Conservation (phyloP, 176 grass and related monocot genomes). For the Thinopyrum elongatum region DNA sequence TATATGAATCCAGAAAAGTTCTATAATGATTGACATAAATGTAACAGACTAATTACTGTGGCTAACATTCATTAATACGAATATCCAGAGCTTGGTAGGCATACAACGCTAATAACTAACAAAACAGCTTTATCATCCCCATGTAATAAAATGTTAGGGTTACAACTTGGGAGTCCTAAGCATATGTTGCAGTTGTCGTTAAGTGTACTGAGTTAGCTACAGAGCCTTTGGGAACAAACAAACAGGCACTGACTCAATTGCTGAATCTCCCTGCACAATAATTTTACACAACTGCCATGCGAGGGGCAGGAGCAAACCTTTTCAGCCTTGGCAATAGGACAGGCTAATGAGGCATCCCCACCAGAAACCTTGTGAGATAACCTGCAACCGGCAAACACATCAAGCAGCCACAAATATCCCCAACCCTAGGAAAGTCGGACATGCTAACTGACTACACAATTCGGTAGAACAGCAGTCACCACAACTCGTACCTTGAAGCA, state of each 20-base stretch:
- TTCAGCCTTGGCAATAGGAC: slow-evolving; percentile 34
- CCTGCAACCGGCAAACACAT: slow-evolving; percentile 30
- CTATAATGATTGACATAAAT: background rate
- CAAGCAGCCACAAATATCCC: background rate
- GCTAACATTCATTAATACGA: background rate
- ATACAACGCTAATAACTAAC: background rate
- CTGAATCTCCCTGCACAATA: background rate
- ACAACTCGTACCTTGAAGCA: slow-evolving; percentile 54
- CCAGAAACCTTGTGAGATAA: slow-evolving; percentile 65
- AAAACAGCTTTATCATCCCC: background rate
- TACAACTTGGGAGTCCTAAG: background rate
- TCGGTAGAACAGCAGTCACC: background rate
- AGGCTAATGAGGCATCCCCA: slow-evolving; percentile 39
- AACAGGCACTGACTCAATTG: background rate
- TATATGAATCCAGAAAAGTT: background rate
- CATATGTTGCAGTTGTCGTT: background rate
- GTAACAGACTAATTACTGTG: background rate
- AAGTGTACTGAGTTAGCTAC: background rate
- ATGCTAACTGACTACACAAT: background rate
- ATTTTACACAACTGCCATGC: background rate
- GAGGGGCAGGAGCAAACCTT: slow-evolving; percentile 39
- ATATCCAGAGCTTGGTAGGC: background rate
- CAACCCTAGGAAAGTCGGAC: background rate
- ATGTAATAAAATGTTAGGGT: background rate
- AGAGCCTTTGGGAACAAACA: background rate